A percentile compares a stretch with the other conserved stretches of the same genome.
These are phyloP conservation scores for Chloridella minuta DNA, from an alignment of 352 stramenopile genomes.

Conservation along the genomic window DNA sequence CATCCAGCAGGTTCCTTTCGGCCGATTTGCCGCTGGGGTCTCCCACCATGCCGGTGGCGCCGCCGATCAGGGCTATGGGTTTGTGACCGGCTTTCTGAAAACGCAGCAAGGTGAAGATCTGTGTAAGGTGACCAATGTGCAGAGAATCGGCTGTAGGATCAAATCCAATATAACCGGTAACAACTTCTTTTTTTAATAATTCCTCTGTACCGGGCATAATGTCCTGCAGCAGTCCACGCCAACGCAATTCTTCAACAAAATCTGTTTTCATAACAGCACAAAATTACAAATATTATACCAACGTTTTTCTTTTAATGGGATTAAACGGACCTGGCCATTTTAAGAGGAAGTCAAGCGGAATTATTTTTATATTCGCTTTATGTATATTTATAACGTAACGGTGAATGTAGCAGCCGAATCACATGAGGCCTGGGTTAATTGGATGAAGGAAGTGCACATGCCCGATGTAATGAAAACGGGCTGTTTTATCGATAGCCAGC, in stretches of 20 bases:
- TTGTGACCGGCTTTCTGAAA: slow-evolving; percentile 44
- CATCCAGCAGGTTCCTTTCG: slow-evolving; percentile 60
- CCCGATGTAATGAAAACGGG: neutral
- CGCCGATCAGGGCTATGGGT: slow-evolving; percentile 46
- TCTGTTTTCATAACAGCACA: neutral
- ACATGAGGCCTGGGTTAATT: neutral
- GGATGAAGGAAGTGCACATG: neutral
- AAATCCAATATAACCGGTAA: slow-evolving; percentile 38
- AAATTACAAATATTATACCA: no score
- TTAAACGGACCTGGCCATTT: no score
- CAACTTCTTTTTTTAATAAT: neutral
- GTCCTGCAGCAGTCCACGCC: neutral
- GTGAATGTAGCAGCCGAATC: neutral
- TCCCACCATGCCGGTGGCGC: slow-evolving; percentile 60
- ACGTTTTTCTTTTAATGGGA: no score
- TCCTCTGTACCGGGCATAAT: neutral
- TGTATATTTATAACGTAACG: neutral
- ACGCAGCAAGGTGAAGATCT: slow-evolving; percentile 24
- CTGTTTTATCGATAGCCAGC: neutral
- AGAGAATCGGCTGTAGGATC: slow-evolving; percentile 55
- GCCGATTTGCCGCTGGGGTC: slow-evolving; percentile 92
- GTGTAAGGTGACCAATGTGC: slow-evolving; percentile 49
- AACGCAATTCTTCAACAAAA: slow-evolving; percentile 1
- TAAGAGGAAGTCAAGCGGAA: no score
- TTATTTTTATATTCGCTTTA: neutral